phyloP scores from a whole-genome alignment of 148 eudicot species.

The Oxyria digyna region DNA sequence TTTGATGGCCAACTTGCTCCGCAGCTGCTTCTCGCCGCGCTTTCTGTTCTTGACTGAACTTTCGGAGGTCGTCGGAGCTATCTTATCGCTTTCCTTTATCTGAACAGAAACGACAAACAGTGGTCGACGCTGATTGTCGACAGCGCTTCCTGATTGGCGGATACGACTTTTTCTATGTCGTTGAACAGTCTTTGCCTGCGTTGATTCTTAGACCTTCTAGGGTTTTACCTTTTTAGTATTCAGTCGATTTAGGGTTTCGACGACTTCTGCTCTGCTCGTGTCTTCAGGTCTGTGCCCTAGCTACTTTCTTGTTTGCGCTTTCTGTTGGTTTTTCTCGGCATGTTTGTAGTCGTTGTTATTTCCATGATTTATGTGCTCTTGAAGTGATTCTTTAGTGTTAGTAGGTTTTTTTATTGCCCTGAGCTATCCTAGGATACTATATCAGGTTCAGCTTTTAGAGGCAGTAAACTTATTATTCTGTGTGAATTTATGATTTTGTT shows the following conservation, averaged over 20 bases:
- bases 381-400: neutral
- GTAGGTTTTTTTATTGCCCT: neutral
- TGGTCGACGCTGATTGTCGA: neutral
- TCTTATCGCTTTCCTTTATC: neutral
- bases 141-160: neutral
- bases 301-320: neutral
- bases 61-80: neutral
- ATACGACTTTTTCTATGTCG: neutral
- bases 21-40: neutral
- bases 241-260: slow-evolving; percentile 3
- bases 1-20: neutral
- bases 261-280: neutral
- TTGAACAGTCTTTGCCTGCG: neutral
- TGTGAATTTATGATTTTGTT: neutral
- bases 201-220: neutral
- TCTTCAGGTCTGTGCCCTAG: slow-evolving; percentile 1
- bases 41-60: neutral
- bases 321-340: neutral
- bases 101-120: neutral
- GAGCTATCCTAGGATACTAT: neutral
- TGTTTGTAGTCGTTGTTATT: neutral
- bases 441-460: neutral
- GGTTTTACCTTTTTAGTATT: neutral
- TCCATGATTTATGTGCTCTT: neutral
- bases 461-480: neutral